A percentile compares a stretch with the other conserved stretches of the same genome.
These are phyloP conservation scores for Teratosphaeria pseudoeucalypti DNA, from an alignment of 2,329 filamentous ascomycete genomes.

Conservation along the genomic window DNA sequence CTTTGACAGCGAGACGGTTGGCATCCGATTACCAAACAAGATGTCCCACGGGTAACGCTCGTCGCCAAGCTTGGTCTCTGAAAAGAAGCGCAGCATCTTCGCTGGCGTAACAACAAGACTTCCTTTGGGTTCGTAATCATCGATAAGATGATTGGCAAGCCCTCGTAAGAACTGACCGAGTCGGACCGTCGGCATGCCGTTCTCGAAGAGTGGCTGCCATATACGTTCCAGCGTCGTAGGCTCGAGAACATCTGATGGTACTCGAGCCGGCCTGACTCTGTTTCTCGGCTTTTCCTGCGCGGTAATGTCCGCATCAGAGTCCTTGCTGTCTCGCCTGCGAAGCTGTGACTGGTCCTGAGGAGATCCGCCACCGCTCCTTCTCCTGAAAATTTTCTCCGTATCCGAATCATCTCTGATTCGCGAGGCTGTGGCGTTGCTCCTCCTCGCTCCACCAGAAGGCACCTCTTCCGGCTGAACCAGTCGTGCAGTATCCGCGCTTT, in stretches of 20 bases:
- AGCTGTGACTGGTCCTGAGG: neutral
- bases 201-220: slow-evolving; percentile 68
- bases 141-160: slow-evolving; percentile 62
- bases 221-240: slow-evolving; percentile 56
- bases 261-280: slow-evolving; percentile 3
- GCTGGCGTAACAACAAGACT: slow-evolving; percentile 63
- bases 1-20: slow-evolving; percentile 30
- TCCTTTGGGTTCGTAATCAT: slow-evolving; percentile 56
- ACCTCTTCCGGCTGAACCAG: slow-evolving; percentile 6
- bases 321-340: slow-evolving; percentile 9
- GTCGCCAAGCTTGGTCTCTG: slow-evolving; percentile 49
- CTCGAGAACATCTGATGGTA: slow-evolving; percentile 26
- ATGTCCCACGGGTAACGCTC: slow-evolving; percentile 57
- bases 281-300: slow-evolving; percentile 1
- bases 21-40: slow-evolving; percentile 36
- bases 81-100: slow-evolving; percentile 67
- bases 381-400: neutral
- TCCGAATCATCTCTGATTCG: neutral
- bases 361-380: neutral
- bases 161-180: slow-evolving; percentile 63
- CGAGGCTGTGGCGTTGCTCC: slow-evolving; percentile 10
- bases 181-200: slow-evolving; percentile 55
- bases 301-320: slow-evolving; percentile 5
- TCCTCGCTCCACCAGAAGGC: slow-evolving; percentile 4
- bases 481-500: slow-evolving; percentile 14